These are phyloP conservation scores for Cenchrus fungigraminus DNA, from an alignment of 176 grass and related monocot genomes.

Conservation along the genomic window DNA sequence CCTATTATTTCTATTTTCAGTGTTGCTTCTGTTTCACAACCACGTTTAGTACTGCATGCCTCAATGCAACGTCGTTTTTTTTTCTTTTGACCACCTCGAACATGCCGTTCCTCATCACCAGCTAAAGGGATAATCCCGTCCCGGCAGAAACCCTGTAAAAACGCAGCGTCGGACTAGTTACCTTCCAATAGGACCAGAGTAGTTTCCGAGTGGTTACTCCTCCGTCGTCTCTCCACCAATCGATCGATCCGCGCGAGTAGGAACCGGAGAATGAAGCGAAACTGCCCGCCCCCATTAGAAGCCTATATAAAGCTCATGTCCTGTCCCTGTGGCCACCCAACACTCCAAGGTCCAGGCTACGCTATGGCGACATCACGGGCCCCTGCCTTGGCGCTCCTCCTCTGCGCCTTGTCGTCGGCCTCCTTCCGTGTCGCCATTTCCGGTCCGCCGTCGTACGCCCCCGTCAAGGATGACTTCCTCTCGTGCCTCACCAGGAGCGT, in stretches of 20 bases:
- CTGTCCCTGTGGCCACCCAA: neutral
- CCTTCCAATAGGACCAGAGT: too few relatives aligned
- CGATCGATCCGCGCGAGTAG: slow-evolving; percentile 25
- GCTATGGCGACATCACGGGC: slow-evolving; percentile 39
- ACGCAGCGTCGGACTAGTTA: slow-evolving; percentile 21
- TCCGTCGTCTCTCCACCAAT: neutral
- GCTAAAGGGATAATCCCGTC: neutral
- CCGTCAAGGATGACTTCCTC: slow-evolving; percentile 34
- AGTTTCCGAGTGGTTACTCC: neutral
- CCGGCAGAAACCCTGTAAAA: neutral
- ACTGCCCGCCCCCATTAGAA: neutral
- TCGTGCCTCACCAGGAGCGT: slow-evolving; percentile 46
- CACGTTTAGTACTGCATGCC: neutral
- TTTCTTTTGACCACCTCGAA: neutral
- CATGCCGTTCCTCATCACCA: neutral
- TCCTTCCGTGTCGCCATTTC: slow-evolving; percentile 10
- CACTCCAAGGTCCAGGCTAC: neutral
- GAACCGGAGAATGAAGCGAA: neutral
- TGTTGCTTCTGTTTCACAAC: neutral
- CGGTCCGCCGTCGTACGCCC: neutral
- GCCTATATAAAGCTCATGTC: slow-evolving; percentile 23
- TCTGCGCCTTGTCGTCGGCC: slow-evolving; percentile 24
- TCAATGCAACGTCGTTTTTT: neutral
- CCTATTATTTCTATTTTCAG: neutral
- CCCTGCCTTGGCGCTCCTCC: slow-evolving; percentile 34